Evolutionary conservation across 1,139 yeast genomes (phyloP), one percentile per base, ranked within the genome.

Genomic region (Geotrichum fermentans): DNA sequence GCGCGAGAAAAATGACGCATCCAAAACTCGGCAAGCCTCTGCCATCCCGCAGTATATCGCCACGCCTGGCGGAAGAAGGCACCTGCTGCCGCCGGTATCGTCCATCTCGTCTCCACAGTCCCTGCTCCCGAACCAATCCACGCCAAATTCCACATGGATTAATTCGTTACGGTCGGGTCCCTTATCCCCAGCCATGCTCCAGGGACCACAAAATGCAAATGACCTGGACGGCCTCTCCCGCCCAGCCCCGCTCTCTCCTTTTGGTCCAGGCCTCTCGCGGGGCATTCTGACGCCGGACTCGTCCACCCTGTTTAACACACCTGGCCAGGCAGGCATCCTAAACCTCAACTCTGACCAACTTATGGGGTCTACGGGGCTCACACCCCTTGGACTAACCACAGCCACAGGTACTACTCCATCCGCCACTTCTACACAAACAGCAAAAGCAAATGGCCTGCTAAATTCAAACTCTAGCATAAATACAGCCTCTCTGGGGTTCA

Each of bases 261-360:
- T 39, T 46, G 17, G 45, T 44, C 17, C 42, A 13, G 22, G 33
- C 7, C 6, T 39, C 18, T n/a, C 49, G 11, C 17, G 51, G 20
- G 40, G 48, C 18, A 16, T 44, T 41, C 62, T 49, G 10, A 41
- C 61, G 39, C 60, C 67, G 11, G 60, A 65, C 14, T 55, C 67
- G 20, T 55, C 69, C 16, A 61, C 70, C 2, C 69, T 63, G 56
- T 66, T 64, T 52, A 67, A 69, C n/a, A 62, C 64, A 10, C 70
- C 70, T 1, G 66, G 67, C n/a, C 71, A 71, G 2, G 70, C 69
- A 13, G 68, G 68, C 13, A 57, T 67, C 24, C 55, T 67, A 22
- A 67, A 68, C 8, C 54, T 65, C 18, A 49, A 52, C 16, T 49
- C 44, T n/a, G 56, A 52, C 10, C 43, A 47, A 11, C n/a, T 42